Conservation (phyloP, 78 protist species). For the Dictyostelium intermedium region DNA sequence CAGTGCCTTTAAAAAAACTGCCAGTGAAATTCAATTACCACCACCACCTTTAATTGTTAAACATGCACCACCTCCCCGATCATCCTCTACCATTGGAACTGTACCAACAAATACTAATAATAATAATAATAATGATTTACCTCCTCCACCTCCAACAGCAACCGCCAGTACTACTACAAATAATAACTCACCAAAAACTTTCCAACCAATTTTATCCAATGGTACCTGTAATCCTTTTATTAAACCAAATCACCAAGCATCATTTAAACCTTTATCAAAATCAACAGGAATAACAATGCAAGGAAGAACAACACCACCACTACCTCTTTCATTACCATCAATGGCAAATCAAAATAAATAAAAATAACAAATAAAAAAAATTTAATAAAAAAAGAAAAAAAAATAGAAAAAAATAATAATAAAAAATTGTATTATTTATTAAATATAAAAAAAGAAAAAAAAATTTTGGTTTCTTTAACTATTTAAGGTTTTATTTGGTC, state of each 20-base stretch:
- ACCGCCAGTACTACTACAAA: background rate
- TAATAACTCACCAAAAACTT: background rate
- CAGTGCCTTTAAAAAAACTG: background rate
- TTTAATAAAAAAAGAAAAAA: too few species aligned
- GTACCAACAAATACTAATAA: background rate
- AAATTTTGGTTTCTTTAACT: background rate
- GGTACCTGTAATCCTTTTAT: background rate
- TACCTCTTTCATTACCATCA: background rate
- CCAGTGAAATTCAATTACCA: background rate
- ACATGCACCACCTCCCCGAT: background rate
- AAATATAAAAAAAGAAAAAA: too few species aligned
- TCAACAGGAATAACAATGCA: background rate
- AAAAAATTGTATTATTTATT: background rate
- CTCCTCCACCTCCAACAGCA: background rate
- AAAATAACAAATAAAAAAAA: background rate
- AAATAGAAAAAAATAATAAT: too few species aligned
- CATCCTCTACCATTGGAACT: background rate
- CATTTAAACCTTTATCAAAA: background rate
- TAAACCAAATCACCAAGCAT: background rate
- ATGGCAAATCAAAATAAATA: background rate
- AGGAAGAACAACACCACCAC: background rate
- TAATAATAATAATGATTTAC: too few species aligned
- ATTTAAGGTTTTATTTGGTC: background rate
- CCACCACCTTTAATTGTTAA: background rate
- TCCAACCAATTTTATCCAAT: background rate